Base-by-base conservation (phyloP, 306 rosid genomes). In the Inga laurina region DNA sequence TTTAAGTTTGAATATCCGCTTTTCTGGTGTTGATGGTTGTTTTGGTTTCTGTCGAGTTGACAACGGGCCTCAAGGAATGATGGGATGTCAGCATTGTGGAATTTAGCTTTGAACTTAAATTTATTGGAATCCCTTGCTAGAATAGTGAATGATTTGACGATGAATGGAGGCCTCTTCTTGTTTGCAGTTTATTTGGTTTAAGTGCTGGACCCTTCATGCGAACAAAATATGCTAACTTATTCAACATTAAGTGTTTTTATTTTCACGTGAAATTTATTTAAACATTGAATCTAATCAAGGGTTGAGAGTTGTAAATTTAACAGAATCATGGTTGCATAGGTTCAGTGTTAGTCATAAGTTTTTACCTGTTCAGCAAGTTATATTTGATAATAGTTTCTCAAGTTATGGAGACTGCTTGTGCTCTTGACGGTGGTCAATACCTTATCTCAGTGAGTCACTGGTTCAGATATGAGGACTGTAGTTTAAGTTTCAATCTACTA, bases 181-280 rank as follows among this genome's bases (percentile, higher is more conserved):
- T 67, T 57, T 72, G 48, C 76, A 35, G 15, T 27, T 44, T 52
- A 52, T 34, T 44, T 76, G 77, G 81, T 73, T 83, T 75, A 73
- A 41, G 64, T 83, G 84, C 49, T 10, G 68, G 59, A 43, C 69
- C 30, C 66, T 43, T 72, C 81, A 30, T 27, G 8, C 5, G 41
- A 61, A 34, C 65, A 19, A 65, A 51, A 79, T 35, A 51, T 71
- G 72, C 64, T 4, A 30, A 43, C 46, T 37, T 70, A 51, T 79
- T 51, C 39, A 68, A 49, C 52, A 70, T 48, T 57, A 0, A 79
- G 30, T 48, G 65, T 14, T 32, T 30, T 62, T 32, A 27, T 62
- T 72, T 48, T 46, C 15, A 39, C n/a, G 69, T 75, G 54, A 37
- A 74, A 37, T 35, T 79, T 76, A 12, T 35, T 76, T 46, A 13